Base-by-base conservation (phyloP, 2,329 filamentous ascomycete genomes). In the Penicillium sp. region DNA sequence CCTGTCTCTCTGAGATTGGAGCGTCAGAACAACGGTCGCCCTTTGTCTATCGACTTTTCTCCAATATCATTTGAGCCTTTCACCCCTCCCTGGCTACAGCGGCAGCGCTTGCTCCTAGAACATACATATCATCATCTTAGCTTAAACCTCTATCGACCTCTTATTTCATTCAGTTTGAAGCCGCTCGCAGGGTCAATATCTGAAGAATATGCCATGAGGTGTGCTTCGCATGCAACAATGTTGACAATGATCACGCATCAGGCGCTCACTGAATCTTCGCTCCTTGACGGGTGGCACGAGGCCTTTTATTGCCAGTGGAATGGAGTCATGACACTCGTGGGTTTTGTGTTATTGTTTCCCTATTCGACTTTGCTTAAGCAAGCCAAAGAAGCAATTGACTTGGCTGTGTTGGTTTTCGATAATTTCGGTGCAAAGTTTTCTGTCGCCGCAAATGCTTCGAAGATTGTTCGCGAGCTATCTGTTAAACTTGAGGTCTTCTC, bases 61-160 rank as follows among this genome's bases (percentile, higher is more conserved):
- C 34, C 52, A 1, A 56, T 76, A 1, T 55, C 66, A 7, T 55
- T 75, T 12, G 71, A 76, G 44, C 58, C 55, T 26, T 72, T 71
- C 29, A 66, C 70, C 0, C 74, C 75, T 1, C 47, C 65, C 2
- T 78, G 74, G 74, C 56, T 77, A 3, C 74, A 76, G 46, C 69
- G 71, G 3, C 74, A 78, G 49, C 73, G 74, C 1, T 45, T 78
- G 0, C 64, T 75, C 12, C 63, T 78, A 9, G 75, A 78, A 51
- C 54, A 75, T 4, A 49, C 72, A 12, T 77, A 77, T 54, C 75
- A 78, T 50, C 68, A 71, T 37, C 56, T 77, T 1, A 56, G 53
- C 41, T 63, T 69, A 37, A 72, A 68, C 51, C 59, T 76, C 7
- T 74, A 73, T 54, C 70, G 75, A 4, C 70, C 73, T 0, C 72